Conservation (phyloP, 2,329 filamentous ascomycete species). For the Botryotinia convoluta region DNA sequence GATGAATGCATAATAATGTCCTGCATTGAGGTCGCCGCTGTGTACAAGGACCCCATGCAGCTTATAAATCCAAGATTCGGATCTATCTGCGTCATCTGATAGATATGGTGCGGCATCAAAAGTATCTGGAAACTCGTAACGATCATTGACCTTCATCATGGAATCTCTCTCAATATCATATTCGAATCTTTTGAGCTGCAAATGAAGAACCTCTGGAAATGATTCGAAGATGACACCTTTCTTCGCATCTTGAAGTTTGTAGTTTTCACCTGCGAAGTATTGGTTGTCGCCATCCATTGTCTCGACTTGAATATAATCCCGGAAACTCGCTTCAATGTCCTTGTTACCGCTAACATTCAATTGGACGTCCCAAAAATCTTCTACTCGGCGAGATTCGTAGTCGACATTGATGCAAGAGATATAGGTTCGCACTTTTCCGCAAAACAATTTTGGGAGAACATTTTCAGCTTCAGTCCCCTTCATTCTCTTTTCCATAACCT, state of each 20-base stretch:
- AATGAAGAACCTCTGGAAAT: constrained; percentile 89
- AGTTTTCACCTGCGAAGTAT: constrained; percentile 86
- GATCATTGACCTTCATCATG: constrained; percentile 98
- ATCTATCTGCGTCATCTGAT: constrained; percentile 78
- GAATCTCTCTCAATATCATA: constrained; percentile 95
- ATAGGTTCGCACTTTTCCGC: constrained; percentile 97
- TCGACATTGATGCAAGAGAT: constrained; percentile 98
- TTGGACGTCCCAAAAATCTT: constrained; percentile 99
- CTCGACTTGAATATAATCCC: constrained; percentile 94
- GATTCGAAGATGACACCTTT: constrained; percentile 97
- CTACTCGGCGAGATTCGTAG: constrained; percentile 91
- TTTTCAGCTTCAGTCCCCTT: constrained; percentile 93
- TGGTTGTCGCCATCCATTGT: constrained; percentile 98
- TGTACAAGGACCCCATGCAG: constrained; percentile 94
- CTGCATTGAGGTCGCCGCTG: constrained; percentile 93
- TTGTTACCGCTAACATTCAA: constrained; percentile 94
- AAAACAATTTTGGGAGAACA: constrained; percentile 84
- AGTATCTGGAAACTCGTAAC: constrained; percentile 82
- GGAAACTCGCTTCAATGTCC: constrained; percentile 89
- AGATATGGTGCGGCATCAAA: constrained; percentile 87
- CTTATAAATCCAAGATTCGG: constrained; percentile 87
- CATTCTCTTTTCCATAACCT: constrained; percentile 96
- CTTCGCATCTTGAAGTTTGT: constrained; percentile 91
- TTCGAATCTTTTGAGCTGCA: constrained; percentile 96
- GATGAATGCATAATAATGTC: constrained; percentile 96